phyloP scores from a whole-genome alignment of 75 land plant genomes.

The Adiantum capillusveneris region DNA sequence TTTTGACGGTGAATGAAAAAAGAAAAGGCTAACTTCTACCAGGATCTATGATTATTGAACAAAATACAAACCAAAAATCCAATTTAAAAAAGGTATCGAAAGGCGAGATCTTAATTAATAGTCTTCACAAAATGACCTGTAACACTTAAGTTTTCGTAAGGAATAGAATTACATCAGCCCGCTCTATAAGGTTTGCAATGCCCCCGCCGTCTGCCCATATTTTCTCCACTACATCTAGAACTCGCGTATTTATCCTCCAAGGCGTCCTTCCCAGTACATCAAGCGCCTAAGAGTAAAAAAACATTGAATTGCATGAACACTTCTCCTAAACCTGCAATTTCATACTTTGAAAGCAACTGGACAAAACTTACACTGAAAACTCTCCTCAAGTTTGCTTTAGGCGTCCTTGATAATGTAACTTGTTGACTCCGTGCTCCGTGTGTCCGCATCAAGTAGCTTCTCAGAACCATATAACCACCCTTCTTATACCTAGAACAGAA shows the following conservation, averaged over 20 bases:
- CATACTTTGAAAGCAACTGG: background rate
- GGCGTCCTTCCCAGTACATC: constrained; percentile 70
- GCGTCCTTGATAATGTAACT: constrained; percentile 9
- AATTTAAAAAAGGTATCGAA: too few relatives aligned
- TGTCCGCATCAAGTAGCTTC: constrained; percentile 28
- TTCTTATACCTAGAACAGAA: constrained; percentile 18
- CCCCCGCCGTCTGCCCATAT: constrained; percentile 71
- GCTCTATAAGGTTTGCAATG: constrained; percentile 66
- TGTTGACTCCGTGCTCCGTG: constrained; percentile 30
- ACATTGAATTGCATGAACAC: background rate
- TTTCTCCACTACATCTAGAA: constrained; percentile 58
- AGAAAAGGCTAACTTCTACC: too few relatives aligned
- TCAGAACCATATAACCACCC: constrained; percentile 26
- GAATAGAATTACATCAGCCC: constrained; percentile 52
- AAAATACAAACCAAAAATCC: too few relatives aligned
- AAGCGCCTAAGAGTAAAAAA: constrained; percentile 46
- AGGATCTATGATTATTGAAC: too few relatives aligned
- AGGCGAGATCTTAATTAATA: too few relatives aligned
- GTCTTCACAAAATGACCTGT: too few relatives aligned
- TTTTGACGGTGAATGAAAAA: too few relatives aligned
- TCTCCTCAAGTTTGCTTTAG: background rate
- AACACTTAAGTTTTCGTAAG: too few relatives aligned
- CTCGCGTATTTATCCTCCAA: constrained; percentile 71
- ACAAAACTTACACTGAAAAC: background rate
- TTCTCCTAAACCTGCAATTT: too few relatives aligned